Conservation (phyloP, 2,329 filamentous ascomycete species). For the Ciborinia camelliae region DNA sequence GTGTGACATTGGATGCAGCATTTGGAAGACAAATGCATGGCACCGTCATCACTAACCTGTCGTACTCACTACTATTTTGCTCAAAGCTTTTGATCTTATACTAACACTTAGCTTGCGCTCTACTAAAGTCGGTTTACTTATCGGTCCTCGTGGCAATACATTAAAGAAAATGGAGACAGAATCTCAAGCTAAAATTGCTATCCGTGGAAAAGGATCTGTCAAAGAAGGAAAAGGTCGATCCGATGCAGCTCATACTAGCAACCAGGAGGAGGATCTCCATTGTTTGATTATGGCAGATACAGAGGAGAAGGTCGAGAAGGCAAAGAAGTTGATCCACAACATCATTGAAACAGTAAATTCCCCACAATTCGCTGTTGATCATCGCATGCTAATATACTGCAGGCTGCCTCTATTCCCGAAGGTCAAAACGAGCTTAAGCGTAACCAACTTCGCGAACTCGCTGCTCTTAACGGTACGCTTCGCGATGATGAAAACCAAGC, state of each 20-base stretch:
- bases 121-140: slow-evolving; percentile 98
- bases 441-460: slow-evolving; percentile 96
- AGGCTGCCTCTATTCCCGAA: slow-evolving; percentile 98
- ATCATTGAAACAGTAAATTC: slow-evolving; percentile 91
- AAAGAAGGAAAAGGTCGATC: slow-evolving; percentile 99
- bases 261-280: slow-evolving; percentile 98
- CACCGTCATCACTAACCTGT: slow-evolving; percentile 40
- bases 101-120: slow-evolving; percentile 88
- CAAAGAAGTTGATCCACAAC: slow-evolving; percentile 96
- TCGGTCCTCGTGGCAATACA: slow-evolving; percentile 99
- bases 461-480: slow-evolving; percentile 95
- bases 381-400: slow-evolving; percentile 35
- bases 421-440: slow-evolving; percentile 98
- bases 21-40: slow-evolving; percentile 32
- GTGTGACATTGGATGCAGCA: slow-evolving; percentile 39
- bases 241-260: slow-evolving; percentile 98
- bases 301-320: slow-evolving; percentile 99
- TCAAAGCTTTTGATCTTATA: slow-evolving; percentile 45
- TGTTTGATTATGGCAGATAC: slow-evolving; percentile 99
- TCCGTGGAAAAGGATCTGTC: slow-evolving; percentile 98
- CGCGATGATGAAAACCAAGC: slow-evolving; percentile 99
- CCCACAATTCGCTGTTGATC: background rate
- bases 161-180: slow-evolving; percentile 99
- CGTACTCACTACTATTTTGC: slow-evolving; percentile 37
- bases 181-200: slow-evolving; percentile 97